phyloP scores from a whole-genome alignment of 2,329 filamentous ascomycete genomes.

The Arthrobotrys megalospora region DNA sequence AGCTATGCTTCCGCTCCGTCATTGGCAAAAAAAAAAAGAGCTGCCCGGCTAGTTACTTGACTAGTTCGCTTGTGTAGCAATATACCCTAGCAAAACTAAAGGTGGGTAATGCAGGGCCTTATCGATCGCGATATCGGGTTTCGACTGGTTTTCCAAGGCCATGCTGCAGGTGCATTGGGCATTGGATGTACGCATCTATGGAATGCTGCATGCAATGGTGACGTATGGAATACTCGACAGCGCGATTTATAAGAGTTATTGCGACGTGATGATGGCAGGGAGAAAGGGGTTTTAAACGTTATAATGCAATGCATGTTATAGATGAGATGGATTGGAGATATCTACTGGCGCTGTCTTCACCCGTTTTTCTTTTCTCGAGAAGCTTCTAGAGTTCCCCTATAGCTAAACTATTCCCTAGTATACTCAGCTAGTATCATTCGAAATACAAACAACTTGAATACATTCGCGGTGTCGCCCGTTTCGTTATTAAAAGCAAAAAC shows the following conservation, averaged over 20 bases:
- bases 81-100: neutral
- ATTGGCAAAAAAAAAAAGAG: slow-evolving; percentile 27
- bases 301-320: slow-evolving; percentile 14
- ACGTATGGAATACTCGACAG: neutral
- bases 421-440: slow-evolving; percentile 15
- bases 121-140: slow-evolving; percentile 25
- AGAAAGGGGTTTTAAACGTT: too few relatives aligned
- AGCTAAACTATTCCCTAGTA: neutral
- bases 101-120: slow-evolving; percentile 32
- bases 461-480: slow-evolving; percentile 26
- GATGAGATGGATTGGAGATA: slow-evolving; percentile 49
- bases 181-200: neutral
- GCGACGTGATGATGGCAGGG: neutral
- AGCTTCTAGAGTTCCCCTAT: neutral
- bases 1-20: slow-evolving; percentile 51
- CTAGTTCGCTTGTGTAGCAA: slow-evolving; percentile 12
- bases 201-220: slow-evolving; percentile 1
- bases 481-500: slow-evolving; percentile 36
- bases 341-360: slow-evolving; percentile 32
- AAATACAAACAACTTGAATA: slow-evolving; percentile 35
- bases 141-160: slow-evolving; percentile 5
- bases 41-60: neutral
- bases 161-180: slow-evolving; percentile 16
- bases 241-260: neutral
- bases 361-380: slow-evolving; percentile 6